phyloP scores from a whole-genome alignment of 1,284 basidiomycete species.

The Microbotryum silenes-acaulis region DNA sequence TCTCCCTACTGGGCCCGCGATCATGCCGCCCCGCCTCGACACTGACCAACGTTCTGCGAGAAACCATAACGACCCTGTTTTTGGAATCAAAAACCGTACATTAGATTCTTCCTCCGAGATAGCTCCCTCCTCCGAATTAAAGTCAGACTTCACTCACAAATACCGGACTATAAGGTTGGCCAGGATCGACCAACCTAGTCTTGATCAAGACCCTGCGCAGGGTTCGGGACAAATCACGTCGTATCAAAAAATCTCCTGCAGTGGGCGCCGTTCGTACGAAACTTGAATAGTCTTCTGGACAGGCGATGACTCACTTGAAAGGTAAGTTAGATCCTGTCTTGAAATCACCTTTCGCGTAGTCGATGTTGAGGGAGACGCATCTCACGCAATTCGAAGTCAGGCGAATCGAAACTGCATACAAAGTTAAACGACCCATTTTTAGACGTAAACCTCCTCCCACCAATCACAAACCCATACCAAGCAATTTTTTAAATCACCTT shows the following conservation, averaged over 20 bases:
- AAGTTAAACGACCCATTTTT: too few species aligned
- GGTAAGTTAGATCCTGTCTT: background rate
- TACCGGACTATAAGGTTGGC: conserved; percentile 6
- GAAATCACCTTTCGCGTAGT: conserved; percentile 9
- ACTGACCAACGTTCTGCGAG: background rate
- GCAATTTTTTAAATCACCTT: background rate
- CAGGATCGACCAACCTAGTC: conserved; percentile 8
- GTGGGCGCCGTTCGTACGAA: background rate
- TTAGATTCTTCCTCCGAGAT: too few species aligned
- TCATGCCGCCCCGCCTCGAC: too few species aligned
- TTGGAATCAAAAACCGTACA: accelerated
- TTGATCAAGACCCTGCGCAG: conserved; percentile 8
- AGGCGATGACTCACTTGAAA: background rate
- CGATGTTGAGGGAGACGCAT: conserved; percentile 18
- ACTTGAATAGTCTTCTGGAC: background rate
- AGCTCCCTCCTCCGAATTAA: background rate
- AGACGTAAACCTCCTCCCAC: background rate
- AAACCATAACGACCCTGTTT: conserved; percentile 19
- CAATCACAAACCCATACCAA: background rate
- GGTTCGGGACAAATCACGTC: background rate
- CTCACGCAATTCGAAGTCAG: conserved; percentile 15
- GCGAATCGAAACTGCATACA: background rate
- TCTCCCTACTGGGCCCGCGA: background rate
- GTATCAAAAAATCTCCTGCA: background rate
- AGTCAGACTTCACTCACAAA: background rate